These are phyloP conservation scores for Actinidia chinensis DNA, from an alignment of 179 eudicot genomes.

Conservation along the genomic window DNA sequence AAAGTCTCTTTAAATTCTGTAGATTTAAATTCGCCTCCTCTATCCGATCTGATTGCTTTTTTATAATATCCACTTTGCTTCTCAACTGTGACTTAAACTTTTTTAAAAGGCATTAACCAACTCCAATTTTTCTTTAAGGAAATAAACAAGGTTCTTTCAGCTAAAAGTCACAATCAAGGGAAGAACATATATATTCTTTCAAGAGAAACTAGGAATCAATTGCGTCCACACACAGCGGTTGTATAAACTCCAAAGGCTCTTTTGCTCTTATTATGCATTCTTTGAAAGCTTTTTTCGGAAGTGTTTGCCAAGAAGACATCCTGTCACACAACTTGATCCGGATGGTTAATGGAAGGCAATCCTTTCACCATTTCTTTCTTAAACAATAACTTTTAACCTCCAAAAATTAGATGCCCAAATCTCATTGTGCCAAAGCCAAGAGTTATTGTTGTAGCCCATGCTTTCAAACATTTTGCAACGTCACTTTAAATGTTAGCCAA, in stretches of 20 bases:
- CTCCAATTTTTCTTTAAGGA: background rate
- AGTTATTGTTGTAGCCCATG: background rate
- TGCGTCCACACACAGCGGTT: background rate
- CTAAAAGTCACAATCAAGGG: background rate
- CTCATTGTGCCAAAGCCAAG: conserved; percentile 7
- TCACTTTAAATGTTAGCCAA: conserved; percentile 8
- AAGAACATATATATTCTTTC: background rate
- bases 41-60: background rate
- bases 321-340: conserved; percentile 12
- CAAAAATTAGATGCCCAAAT: conserved; percentile 13
- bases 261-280: background rate
- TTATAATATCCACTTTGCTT: background rate
- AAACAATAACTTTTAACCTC: background rate
- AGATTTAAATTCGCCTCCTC: background rate
- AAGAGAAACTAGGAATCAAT: background rate
- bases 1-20: background rate
- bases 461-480: background rate
- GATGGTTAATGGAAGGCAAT: background rate
- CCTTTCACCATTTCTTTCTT: conserved; percentile 14
- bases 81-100: background rate
- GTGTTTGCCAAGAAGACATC: background rate
- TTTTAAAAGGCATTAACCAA: background rate
- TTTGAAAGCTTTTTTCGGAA: background rate
- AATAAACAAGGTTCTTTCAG: background rate
- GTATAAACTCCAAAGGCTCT: background rate